These are phyloP conservation scores for Avena eriantha DNA, from an alignment of 176 grass and related monocot genomes.

Conservation along the genomic window DNA sequence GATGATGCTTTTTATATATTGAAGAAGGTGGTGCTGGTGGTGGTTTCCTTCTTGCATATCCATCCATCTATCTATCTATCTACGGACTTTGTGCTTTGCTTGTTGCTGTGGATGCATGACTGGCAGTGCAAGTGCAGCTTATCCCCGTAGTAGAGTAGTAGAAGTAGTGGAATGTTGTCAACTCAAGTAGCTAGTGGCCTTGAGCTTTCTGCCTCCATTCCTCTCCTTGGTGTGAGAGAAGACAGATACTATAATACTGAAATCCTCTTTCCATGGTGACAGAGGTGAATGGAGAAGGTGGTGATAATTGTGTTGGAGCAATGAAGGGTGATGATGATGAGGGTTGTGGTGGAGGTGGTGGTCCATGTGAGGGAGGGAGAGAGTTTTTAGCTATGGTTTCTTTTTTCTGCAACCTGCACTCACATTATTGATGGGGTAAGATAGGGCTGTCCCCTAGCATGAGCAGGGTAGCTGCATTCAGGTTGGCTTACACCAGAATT, in stretches of 20 bases:
- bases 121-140: conserved; percentile 6
- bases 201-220: neutral
- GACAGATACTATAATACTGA: neutral
- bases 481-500: conserved; percentile 42
- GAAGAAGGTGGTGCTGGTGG: conserved; percentile 3
- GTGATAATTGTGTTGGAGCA: neutral
- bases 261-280: neutral
- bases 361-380: neutral
- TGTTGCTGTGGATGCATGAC: conserved; percentile 11
- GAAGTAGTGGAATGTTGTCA: conserved; percentile 30
- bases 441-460: conserved; percentile 7
- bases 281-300: conserved; percentile 6
- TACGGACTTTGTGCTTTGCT: neutral
- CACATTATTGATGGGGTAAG: conserved; percentile 33
- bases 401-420: conserved; percentile 36
- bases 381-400: conserved; percentile 26
- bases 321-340: neutral
- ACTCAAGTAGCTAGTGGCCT: conserved; percentile 8
- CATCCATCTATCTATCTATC: neutral
- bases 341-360: conserved; percentile 23
- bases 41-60: conserved; percentile 28
- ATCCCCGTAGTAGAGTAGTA: conserved; percentile 8
- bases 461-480: conserved; percentile 24
- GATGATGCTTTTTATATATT: conserved; percentile 24
- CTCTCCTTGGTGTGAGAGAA: conserved; percentile 6